Percentiles rank a stretch among this genome's conserved stretches.
Conservation (phyloP, 2,329 filamentous ascomycete genomes). For the Ophiosphaerella korrae region DNA sequence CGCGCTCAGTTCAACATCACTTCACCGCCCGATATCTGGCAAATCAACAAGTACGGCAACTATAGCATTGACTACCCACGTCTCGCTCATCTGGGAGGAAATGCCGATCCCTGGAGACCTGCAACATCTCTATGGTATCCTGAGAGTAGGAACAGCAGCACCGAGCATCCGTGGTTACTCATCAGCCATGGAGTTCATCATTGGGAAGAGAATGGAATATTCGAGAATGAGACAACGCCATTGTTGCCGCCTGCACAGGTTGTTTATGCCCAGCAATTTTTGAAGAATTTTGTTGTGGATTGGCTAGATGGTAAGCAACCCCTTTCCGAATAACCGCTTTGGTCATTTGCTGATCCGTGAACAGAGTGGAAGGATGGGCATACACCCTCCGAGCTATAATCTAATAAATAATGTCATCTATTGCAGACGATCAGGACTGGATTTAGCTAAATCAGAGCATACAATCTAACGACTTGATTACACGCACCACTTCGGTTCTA, state of each 20-base stretch:
- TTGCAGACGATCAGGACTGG: background rate
- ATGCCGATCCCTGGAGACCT: conserved; percentile 79
- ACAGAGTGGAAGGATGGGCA: conserved; percentile 1
- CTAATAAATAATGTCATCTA: background rate
- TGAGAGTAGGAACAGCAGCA: conserved; percentile 62
- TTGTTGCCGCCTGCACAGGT: conserved; percentile 65
- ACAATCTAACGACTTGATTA: background rate
- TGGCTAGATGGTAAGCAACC: conserved; percentile 62
- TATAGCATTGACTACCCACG: conserved; percentile 74
- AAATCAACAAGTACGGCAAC: conserved; percentile 78
- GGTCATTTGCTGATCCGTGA: background rate
- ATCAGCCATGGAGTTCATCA: conserved; percentile 79
- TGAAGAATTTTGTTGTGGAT: conserved; percentile 66
- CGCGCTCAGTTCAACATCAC: conserved; percentile 72
- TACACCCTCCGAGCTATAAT: conserved; percentile 1
- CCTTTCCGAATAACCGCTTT: background rate
- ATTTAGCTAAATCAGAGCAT: background rate
- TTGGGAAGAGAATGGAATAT: conserved; percentile 76
- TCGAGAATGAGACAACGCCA: conserved; percentile 64
- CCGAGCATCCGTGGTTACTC: conserved; percentile 71
- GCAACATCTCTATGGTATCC: conserved; percentile 74
- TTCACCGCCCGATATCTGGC: conserved; percentile 63
- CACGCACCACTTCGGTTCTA: too few relatives aligned
- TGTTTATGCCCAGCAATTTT: conserved; percentile 61
- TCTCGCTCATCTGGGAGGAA: conserved; percentile 77